Base-by-base conservation (phyloP, 2,329 filamentous ascomycete genomes). In the Didymella segeticola region DNA sequence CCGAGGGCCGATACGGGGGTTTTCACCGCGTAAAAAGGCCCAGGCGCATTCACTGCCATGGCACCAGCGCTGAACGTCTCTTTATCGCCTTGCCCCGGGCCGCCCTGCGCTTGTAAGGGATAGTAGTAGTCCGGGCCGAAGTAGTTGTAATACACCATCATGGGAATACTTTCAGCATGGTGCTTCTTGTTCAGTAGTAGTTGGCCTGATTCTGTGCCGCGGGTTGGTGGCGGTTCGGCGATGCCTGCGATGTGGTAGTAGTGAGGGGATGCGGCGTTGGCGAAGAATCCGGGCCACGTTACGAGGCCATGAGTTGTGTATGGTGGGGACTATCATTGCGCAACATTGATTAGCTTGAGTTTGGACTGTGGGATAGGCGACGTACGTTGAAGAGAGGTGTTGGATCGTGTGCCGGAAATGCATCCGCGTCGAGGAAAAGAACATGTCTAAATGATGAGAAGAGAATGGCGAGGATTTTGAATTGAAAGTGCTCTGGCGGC, bases 361-460 rank as follows among this genome's bases (percentile, higher is more conserved):
- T 34, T 34, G 31, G 31, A 17, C n/a, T 34, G 31, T 34, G 31
- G 31, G 31, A 17, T 34, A 34, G 31, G 31, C 14, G 31, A 34
- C 31, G 31, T 1, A 75, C 71, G n/a, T 77, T 69, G 58, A 86
- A 82, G 12, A 86, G 68, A 4, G 68, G 54, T 20, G 73, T 72
- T 0, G 79, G 79, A 43, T 80, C 73, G 37, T 76, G 72, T 20
- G 79, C 66, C 11, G 83, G 82, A 61, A 85, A 83, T 56, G 77
- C 78, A 62, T 86, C 83, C 48, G 81, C 80, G 62, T 86, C 84
- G 63, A 86, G 79, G 69, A 83, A 85, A 15, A 86, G 74, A 9
- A 84, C 77, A 47, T 85, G 78, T 63, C 84, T 80, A 58, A 85
- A 86, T 4, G 82, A 81, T 1, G 83, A 85, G 57, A 85, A 81